Base-by-base conservation (phyloP, 805 yeast species). In the Teunomyces tritomae region DNA sequence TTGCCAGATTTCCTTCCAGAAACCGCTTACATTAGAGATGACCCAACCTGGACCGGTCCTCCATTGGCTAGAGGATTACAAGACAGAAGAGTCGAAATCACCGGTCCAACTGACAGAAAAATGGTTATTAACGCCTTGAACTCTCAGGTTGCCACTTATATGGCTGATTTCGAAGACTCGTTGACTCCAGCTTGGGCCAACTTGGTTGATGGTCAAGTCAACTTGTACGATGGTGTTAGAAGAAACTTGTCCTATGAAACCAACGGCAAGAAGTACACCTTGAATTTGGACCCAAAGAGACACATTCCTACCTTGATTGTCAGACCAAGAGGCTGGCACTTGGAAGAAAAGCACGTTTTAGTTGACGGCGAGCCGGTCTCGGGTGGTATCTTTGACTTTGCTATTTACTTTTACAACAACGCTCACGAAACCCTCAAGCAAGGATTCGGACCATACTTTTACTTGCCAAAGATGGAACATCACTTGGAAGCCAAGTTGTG, bases 311-410 rank as follows among this genome's bases (percentile, higher is more conserved):
- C 90, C 39, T 70, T 87, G 64, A 84, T 87, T 64, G 90, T 86
- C 48, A 80, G 95, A 73, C 95, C 95, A 62, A 79, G 95, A 73
- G 94, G 95, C 44, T 86, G 92, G 91, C 95, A 87, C 65, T 77
- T 87, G 79, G 82, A 74, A 30, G 95, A 87, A 63, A 77, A 78
- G 64, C 95, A 87, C 61, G 73, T 87, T 42, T 59, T 75, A 44
- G 80, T 86, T 49, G 91, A 85, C 62, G 87, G 84, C 49, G 88
- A 84, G 66, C 89, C 91, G 44, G 82, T 87, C 41, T 76, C 85
- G 49, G 94, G 89, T 27, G 87, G 90, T 30, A 75, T 87, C 50
- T 77, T 87, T 64, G 95, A 87, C 71, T 87, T 87, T 63, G 92
- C 89, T 50, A 68, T 87, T 44, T 87, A 81, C 66, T 87, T 87